Evolutionary conservation across 75 land plant genomes (phyloP).

Genomic region (Pseudotsuga menziesii): DNA sequence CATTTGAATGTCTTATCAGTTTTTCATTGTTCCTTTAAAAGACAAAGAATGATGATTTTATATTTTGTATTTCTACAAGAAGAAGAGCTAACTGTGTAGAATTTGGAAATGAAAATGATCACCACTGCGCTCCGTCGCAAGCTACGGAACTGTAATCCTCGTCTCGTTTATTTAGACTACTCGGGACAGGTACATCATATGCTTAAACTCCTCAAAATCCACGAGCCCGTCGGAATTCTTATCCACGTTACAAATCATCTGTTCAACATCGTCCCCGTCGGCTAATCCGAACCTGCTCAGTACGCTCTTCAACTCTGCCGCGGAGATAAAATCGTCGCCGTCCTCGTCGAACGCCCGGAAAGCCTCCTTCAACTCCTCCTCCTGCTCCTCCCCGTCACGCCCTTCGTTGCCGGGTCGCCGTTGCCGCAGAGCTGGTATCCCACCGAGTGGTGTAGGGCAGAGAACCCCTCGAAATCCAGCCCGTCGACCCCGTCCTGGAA

Average conservation of each 20-base stretch:
- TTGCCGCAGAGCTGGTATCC: constrained; percentile 33
- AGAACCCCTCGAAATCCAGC: constrained; percentile 61
- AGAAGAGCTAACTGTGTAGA: too few relatives aligned
- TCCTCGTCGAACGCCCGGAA: constrained; percentile 73
- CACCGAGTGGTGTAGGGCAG: constrained; percentile 35
- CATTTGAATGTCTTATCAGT: too few relatives aligned
- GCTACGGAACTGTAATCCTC: too few relatives aligned
- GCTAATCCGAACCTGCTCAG: constrained; percentile 40
- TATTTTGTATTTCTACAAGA: too few relatives aligned
- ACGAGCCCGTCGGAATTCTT: constrained; percentile 49
- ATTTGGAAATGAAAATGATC: too few relatives aligned
- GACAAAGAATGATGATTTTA: too few relatives aligned
- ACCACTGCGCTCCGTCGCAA: too few relatives aligned
- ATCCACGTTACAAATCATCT: constrained; percentile 61
- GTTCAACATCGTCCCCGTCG: constrained; percentile 37
- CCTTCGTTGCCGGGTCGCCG: constrained; percentile 1
- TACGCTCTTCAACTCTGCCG: constrained; percentile 31
- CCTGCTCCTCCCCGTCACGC: constrained; percentile 33
- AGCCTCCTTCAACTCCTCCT: constrained; percentile 59
- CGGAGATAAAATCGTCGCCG: constrained; percentile 70
- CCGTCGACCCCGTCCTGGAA: constrained; percentile 17
- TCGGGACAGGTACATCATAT: too few relatives aligned
- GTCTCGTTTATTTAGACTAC: too few relatives aligned
- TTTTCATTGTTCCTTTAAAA: too few relatives aligned
- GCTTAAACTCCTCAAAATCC: constrained; percentile 49